Percentiles rank a stretch among this genome's conserved stretches.
Conservation (phyloP, 2,329 filamentous ascomycete species). For the Chlorencoelia australis region DNA sequence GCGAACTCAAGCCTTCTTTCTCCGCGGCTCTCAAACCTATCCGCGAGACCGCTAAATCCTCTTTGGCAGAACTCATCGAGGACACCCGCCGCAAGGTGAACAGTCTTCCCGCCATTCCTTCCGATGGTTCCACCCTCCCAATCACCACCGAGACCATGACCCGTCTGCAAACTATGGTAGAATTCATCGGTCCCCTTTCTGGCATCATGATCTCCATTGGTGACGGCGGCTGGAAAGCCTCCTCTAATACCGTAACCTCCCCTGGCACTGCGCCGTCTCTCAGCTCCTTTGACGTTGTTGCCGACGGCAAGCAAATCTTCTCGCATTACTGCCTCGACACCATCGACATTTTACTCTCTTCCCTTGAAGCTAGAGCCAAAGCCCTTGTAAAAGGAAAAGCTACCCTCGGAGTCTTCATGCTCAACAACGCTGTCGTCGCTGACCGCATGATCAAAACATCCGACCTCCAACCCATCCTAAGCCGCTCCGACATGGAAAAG, state of each 20-base stretch:
- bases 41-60: constrained; percentile 82
- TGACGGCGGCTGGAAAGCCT: constrained; percentile 77
- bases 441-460: constrained; percentile 77
- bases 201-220: constrained; percentile 88
- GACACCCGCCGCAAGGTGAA: constrained; percentile 66
- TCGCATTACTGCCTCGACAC: constrained; percentile 85
- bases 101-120: constrained; percentile 56
- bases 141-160: constrained; percentile 78
- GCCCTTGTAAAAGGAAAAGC: constrained; percentile 66
- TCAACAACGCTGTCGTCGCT: constrained; percentile 76
- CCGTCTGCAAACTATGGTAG: constrained; percentile 75
- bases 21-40: constrained; percentile 81
- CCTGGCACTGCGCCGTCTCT: constrained; percentile 58
- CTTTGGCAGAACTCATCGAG: constrained; percentile 72
- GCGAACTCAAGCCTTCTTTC: constrained; percentile 74
- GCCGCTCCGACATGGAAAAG: constrained; percentile 58
- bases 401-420: constrained; percentile 77
- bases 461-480: constrained; percentile 65
- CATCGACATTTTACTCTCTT: constrained; percentile 67
- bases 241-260: constrained; percentile 42
- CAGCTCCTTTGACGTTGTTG: constrained; percentile 75
- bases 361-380: constrained; percentile 66
- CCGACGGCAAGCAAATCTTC: constrained; percentile 80
- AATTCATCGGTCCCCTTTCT: constrained; percentile 75
- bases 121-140: constrained; percentile 68